phyloP scores from a whole-genome alignment of 202 grass and related monocot genomes.

The Panicum virgatum region DNA sequence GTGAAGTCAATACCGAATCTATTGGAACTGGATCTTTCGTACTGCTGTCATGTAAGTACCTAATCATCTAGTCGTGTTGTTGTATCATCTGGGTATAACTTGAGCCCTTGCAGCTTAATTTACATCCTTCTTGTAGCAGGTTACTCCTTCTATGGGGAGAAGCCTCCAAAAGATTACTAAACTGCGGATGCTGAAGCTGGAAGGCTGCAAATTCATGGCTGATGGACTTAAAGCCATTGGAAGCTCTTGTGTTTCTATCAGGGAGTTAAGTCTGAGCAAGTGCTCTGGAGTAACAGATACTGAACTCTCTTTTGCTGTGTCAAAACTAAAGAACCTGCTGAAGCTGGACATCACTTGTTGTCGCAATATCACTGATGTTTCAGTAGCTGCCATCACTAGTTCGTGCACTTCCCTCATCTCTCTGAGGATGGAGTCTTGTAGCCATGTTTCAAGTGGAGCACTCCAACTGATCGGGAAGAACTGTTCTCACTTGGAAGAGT shows the following conservation, averaged over 20 bases:
- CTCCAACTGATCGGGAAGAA: constrained; percentile 62
- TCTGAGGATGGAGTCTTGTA: constrained; percentile 88
- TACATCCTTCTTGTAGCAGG: constrained; percentile 46
- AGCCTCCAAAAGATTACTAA: constrained; percentile 49
- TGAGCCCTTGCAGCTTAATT: not conserved
- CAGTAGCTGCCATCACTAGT: constrained; percentile 63
- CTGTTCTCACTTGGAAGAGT: constrained; percentile 62
- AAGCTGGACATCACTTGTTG: constrained; percentile 87
- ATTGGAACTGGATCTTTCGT: constrained; percentile 60
- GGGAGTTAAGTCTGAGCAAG: constrained; percentile 76
- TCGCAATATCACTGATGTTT: constrained; percentile 71
- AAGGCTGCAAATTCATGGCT: constrained; percentile 61
- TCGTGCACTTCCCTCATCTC: constrained; percentile 71
- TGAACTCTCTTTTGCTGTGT: constrained; percentile 57
- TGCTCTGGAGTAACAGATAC: constrained; percentile 68
- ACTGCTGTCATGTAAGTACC: constrained; percentile 68
- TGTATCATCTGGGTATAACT: constrained; percentile 22
- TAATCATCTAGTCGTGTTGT: constrained; percentile 8
- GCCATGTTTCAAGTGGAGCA: constrained; percentile 53
- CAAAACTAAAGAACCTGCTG: constrained; percentile 63
- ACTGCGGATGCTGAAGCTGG: constrained; percentile 65
- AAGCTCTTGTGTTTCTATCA: constrained; percentile 60
- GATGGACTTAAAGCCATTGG: constrained; percentile 61
- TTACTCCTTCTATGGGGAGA: constrained; percentile 48
- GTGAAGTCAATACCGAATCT: constrained; percentile 51